Evolutionary conservation across 495 filamentous ascomycete genomes (phyloP).

Genomic region (Lasiosphaeria miniovina): DNA sequence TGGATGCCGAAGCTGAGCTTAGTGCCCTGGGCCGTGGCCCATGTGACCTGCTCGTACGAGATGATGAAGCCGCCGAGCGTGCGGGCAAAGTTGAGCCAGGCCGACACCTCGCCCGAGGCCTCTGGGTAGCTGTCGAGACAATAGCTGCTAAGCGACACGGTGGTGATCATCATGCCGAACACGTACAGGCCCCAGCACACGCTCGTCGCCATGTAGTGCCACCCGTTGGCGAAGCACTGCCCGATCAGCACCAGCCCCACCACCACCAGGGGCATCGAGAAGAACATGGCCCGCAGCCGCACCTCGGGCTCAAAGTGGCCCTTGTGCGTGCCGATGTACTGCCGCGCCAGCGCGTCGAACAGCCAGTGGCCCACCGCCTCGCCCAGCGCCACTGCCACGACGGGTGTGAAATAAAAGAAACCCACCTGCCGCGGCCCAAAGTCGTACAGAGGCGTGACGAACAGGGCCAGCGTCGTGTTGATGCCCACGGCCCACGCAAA

Average conservation of each 20-base stretch:
- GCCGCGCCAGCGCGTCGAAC: constrained; percentile 50
- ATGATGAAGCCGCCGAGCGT: constrained; percentile 50
- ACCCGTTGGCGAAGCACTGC: constrained; percentile 49
- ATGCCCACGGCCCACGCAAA: constrained; percentile 63
- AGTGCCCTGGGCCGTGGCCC: constrained; percentile 36
- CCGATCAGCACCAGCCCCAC: constrained; percentile 53
- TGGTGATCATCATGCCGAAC: constrained; percentile 63
- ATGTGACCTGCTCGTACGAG: constrained; percentile 48
- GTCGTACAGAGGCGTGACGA: constrained; percentile 51
- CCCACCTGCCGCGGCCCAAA: constrained; percentile 54
- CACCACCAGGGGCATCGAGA: constrained; percentile 51
- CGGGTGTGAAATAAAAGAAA: constrained; percentile 60
- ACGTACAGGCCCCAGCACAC: constrained; percentile 56
- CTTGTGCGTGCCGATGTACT: constrained; percentile 47
- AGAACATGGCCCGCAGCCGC: constrained; percentile 50
- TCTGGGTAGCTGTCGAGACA: constrained; percentile 58
- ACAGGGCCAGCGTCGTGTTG: constrained; percentile 59
- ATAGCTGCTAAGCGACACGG: constrained; percentile 59
- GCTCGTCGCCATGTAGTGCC: constrained; percentile 55
- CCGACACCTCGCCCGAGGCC: constrained; percentile 54
- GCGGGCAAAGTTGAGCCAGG: constrained; percentile 49
- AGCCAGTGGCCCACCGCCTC: constrained; percentile 58
- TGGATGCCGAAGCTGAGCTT: constrained; percentile 49
- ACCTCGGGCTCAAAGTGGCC: constrained; percentile 59
- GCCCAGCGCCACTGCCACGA: constrained; percentile 53